Base-by-base conservation (phyloP, 768 basidiomycete genomes). In the Coprinopsis sp. region DNA sequence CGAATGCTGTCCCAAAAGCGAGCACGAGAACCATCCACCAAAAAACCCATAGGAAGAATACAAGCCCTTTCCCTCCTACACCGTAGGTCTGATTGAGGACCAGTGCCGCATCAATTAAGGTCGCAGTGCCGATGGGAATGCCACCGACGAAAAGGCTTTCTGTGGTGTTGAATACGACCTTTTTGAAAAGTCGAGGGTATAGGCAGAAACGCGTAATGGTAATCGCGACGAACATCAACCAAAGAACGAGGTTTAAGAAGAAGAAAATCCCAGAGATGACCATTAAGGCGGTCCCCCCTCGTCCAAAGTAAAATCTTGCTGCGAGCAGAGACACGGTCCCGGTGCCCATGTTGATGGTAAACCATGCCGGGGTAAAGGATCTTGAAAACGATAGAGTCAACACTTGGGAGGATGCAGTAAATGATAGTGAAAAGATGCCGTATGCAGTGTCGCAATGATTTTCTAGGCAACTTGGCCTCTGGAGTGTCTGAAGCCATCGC, bases 11-110 rank as follows among this genome's bases (percentile, higher is more conserved):
- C 19, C 28, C 31, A 34, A 31, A 43, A 31, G 84, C 79, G 10
- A 85, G 39, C 0, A 64, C 62, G 1, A 78, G 63, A 52, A 84
- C 80, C 30, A 79, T 33, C 85, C 84, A 87, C 84, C 86, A 88
- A 36, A 83, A 56, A 2, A 61, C 76, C 79, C 84, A 84, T 28
- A 84, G 55, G 18, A 67, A 57, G 46, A 75, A 78, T 2, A 82
- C 56, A 58, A 83, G 79, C 2, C 56, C 48, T 31, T 54, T 67
- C 11, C 81, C 80, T 0, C 78, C 79, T 44, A 83, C 68, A 18
- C 62, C 56, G 47, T 68, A 74, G 49, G 64, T 59, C 13, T 63
- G 51, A 49, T 78, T 60, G 14, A 80, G 60, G 23, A 76, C 62
- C 16, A 76, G 64, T 0, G 74, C 72, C 28, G 74, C 65, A 47